A percentile compares a stretch with the other conserved stretches of the same genome.
phyloP scores from a whole-genome alignment of 352 stramenopile genomes.

The Peronospora farinosa region DNA sequence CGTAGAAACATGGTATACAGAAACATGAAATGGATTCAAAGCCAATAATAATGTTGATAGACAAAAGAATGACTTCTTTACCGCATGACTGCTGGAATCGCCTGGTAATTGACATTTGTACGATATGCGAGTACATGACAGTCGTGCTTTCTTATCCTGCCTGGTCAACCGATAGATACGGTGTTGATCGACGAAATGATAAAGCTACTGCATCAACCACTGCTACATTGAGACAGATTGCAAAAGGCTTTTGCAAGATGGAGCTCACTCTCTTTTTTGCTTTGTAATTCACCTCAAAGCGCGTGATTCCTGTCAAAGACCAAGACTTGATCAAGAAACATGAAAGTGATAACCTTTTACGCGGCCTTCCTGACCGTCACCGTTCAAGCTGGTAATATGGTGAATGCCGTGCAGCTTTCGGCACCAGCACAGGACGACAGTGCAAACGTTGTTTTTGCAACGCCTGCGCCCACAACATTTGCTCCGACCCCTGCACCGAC shows the following conservation, averaged over 20 bases:
- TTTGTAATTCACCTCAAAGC: conserved; percentile 27
- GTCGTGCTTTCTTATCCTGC: conserved; percentile 14
- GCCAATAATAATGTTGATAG: too few species aligned
- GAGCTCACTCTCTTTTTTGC: conserved; percentile 4
- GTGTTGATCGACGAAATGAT: too few species aligned
- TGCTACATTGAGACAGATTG: too few species aligned
- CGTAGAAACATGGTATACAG: too few species aligned
- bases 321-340: conserved; percentile 6
- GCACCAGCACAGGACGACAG: conserved; percentile 12
- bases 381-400: conserved; percentile 15
- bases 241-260: too few species aligned
- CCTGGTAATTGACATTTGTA: too few species aligned
- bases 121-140: too few species aligned
- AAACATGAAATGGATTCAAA: too few species aligned
- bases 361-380: conserved; percentile 27
- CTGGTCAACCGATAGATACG: conserved; percentile 13
- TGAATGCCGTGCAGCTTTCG: conserved; percentile 13
- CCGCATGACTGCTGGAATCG: too few species aligned
- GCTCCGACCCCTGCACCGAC: conserved; percentile 17
- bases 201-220: too few species aligned
- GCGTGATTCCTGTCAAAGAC: not conserved
- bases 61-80: too few species aligned
- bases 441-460: conserved; percentile 1
- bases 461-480: conserved; percentile 12
- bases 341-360: conserved; percentile 40